phyloP scores from a whole-genome alignment of 768 basidiomycete species.

The Asterophora lycoperdoides region DNA sequence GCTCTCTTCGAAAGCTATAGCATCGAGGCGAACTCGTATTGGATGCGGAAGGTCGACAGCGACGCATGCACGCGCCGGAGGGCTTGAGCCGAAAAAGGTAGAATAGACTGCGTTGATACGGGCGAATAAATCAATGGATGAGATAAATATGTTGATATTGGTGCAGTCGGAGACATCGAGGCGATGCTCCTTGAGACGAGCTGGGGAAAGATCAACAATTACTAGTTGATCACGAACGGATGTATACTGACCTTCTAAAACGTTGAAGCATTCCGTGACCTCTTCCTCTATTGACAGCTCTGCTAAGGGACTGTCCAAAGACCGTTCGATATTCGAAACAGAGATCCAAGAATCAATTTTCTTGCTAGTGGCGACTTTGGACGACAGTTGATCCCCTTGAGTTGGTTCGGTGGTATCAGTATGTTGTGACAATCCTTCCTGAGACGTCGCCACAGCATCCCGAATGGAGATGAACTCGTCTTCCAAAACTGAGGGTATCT shows the following conservation, averaged over 20 bases:
- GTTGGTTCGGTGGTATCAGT: neutral
- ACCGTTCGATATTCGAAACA: constrained; percentile 51
- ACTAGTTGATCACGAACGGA: neutral
- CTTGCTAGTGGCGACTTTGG: constrained; percentile 16
- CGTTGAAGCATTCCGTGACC: constrained; percentile 61
- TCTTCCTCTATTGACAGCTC: constrained; percentile 61
- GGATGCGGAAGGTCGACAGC: constrained; percentile 64
- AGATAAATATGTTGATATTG: constrained; percentile 80
- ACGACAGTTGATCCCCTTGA: neutral
- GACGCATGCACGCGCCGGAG: constrained; percentile 94
- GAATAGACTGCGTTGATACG: constrained; percentile 75
- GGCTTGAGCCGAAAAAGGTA: constrained; percentile 83
- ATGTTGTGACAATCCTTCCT: neutral
- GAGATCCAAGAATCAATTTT: constrained; percentile 63
- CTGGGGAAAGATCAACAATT: constrained; percentile 31
- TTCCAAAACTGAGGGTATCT: constrained; percentile 53
- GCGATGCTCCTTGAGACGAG: constrained; percentile 42
- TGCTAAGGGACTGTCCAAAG: constrained; percentile 3
- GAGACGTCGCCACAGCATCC: constrained; percentile 16
- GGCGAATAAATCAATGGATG: constrained; percentile 77
- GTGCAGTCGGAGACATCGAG: constrained; percentile 56
- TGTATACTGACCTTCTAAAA: constrained; percentile 50
- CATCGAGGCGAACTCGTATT: constrained; percentile 66
- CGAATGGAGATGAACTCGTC: constrained; percentile 30
- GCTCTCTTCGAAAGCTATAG: constrained; percentile 60